Base-by-base conservation (phyloP, 768 basidiomycete genomes). In the Amanita molliuscula region DNA sequence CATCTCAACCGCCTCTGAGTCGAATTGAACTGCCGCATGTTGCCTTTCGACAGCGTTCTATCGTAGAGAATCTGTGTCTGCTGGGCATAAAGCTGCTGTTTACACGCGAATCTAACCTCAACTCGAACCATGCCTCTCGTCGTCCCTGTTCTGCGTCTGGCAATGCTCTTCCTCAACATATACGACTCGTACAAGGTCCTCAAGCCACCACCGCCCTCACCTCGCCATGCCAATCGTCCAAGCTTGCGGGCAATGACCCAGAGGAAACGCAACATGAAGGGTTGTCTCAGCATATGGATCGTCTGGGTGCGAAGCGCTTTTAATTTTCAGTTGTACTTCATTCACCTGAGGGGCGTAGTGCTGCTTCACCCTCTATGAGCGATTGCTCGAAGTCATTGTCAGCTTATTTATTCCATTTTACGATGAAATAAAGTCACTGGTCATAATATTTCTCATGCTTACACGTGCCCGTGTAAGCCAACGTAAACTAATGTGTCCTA, bases 101-200 rank as follows among this genome's bases (percentile, higher is more conserved):
- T 28, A 20, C 21, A 23, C 36, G 16, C 47, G 11, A 48, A 48
- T 23, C 16, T 38, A 26, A 3, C 31, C 31, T 31, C 31, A 43
- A 6, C 16, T 6, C 25, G 1, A 31, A 65, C 58, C 43, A 91
- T 90, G 88, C 76, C 82, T 44, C 67, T 77, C 53, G 66, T 88
- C 54, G 76, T 88, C 48, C 82, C 82, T 21, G 56, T 73, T 56
- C 78, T 92, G 37, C 83, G 85, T 33, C 62, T 84, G 52, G 69
- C 74, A 53, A 77, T 88, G 65, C 73, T 89, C 31, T 82, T 88
- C 62, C 67, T 86, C 56, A 91, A 91, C 61, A 71, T 90, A 36
- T 90, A 84, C 55, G 85, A 88, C 53, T 82, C 89, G 1, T 91
- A 83, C 74, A 92, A 92, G 70, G 82, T 80, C 2, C 71, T 92